These are phyloP conservation scores for Pseudognaphalium luteoalbum DNA, from an alignment of 129 eudicot species.

Conservation along the genomic window DNA sequence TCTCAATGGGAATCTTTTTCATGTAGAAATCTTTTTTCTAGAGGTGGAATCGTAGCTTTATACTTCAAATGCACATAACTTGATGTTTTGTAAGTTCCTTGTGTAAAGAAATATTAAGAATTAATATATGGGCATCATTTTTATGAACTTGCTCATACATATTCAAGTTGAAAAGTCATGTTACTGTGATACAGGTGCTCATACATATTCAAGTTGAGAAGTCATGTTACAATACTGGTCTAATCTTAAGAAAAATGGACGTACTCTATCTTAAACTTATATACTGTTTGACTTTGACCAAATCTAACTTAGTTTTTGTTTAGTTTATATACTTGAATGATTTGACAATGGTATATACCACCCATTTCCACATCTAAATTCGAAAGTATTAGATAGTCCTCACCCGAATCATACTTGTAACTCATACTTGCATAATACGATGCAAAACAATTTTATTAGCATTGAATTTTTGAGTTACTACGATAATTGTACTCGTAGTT, in stretches of 20 bases:
- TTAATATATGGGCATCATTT: conserved; percentile 9
- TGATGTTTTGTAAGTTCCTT: conserved; percentile 34
- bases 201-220: background rate
- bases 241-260: no score
- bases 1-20: conserved; percentile 13
- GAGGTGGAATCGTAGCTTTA: conserved; percentile 28
- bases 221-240: background rate
- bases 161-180: background rate
- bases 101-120: conserved; percentile 31
- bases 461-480: background rate
- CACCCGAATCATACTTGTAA: background rate
- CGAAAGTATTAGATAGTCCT: background rate
- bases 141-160: background rate
- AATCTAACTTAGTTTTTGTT: no score
- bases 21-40: conserved; percentile 29
- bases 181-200: background rate
- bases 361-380: no score
- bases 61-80: conserved; percentile 39
- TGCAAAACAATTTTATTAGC: no score
- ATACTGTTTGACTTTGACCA: no score
- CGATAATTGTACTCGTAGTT: background rate
- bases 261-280: background rate
- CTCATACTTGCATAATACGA: background rate
- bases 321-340: no score
- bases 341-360: no score